Evolutionary conservation across 768 basidiomycete species (phyloP), one percentile per base, ranked within the genome.

Genomic region (Coprinellus aureogranulatus): DNA sequence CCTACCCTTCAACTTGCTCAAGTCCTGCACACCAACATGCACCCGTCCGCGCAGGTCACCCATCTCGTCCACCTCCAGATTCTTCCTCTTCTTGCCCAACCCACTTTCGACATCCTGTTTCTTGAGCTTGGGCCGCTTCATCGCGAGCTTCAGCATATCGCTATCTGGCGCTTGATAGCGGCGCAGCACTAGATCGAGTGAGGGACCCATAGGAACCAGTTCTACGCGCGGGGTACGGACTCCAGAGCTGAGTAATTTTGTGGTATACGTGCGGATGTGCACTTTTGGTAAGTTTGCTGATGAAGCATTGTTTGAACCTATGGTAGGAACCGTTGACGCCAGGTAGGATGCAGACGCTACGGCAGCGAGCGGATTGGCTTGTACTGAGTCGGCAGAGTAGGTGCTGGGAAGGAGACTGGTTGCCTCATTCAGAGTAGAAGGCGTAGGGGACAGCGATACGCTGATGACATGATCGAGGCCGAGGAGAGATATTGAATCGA

Each of bases 1-100:
- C 68, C 94, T 82, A 57, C 87, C 87, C 80, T 97, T 94, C 72
- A 98, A 66, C 75, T 82, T 90, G 62, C 72, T 73, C 65, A 99
- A 70, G 73, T 98, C 92, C 77, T 99, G 96, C 71, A 85, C 92
- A 58, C 77, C 90, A 55, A 98, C 73, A 72, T 98, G 95, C 27
- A 99, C 84, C 58, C 86, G 81, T 44, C 95, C 97, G 65, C 96
- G 83, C 73, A 94, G 71, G 69, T 99, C 92, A 56, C 97, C 97
- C 96, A 98, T 97, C 72, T 92, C 93, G 77, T 99, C 96, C 65
- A 94, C 91, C 77, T 94, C 93, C 72, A 93, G 68, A 68, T 99
- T 99, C 84, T 94, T 95, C 73, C 81, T 84, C 81, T 90, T 92
- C 81, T 91, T 92, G n/a, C 92, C 93, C 10, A 93, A 67, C 0